Evolutionary conservation across 2,329 filamentous ascomycete species (phyloP), one percentile per base, ranked within the genome.

Genomic region (Penicillium sp.): DNA sequence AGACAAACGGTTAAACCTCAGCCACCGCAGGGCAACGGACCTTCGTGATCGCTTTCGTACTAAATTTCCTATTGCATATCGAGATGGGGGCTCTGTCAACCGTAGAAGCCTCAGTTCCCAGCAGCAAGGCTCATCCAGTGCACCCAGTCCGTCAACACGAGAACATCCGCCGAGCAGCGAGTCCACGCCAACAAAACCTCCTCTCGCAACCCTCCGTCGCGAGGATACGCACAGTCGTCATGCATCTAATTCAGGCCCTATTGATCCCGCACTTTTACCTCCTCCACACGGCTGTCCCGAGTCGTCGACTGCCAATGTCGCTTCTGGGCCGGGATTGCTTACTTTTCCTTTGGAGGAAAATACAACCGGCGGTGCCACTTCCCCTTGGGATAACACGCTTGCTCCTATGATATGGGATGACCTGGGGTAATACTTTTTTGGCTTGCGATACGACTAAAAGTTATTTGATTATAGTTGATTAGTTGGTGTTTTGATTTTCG

Each of bases 11-110:
- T 57, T 80, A 2, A 67, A 70, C 9, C 67, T 81, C 30, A 53
- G 57, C 7, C 65, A 71, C 46, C 69, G 77, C 28, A 70, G 71
- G 30, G 66, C 74, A 11, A 79, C 76, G 2, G 78, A 82, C 50
- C 54, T 82, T 10, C 68, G 79, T 20, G 79, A 82, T 54, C 72
- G 77, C 3, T 78, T 82, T 46, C 68, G 78, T 11, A 78, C 75
- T 6, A 70, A 71, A 20, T 81, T 73, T 47, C 76, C 77, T 0
- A 68, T 77, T 18, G 65, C 71, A 12, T 82, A 79, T 51, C 68
- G 67, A 9, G 58, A 67, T 18, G 65, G 64, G 2, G 64, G 65
- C n/a, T 62, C 63, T 12, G 61, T 65, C 14, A 65, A 54, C 14
- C 59, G 57, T 12, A 62, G 59, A 26, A 47, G 47, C 4, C 36